Conservation (phyloP, 2,329 filamentous ascomycete genomes). For the Stagonosporopsis chrysanthemi region DNA sequence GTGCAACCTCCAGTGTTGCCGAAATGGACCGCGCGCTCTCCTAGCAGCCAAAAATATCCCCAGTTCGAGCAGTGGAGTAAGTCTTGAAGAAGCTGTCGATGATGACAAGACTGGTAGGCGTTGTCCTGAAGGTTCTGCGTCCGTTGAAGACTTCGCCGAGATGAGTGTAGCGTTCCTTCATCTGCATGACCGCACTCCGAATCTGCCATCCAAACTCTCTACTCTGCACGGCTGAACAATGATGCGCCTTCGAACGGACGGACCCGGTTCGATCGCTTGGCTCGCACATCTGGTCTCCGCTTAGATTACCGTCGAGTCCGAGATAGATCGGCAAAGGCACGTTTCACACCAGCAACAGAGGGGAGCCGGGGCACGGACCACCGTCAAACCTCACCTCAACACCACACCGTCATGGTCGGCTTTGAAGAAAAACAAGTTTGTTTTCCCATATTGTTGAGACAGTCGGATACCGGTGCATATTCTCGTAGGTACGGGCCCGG, state of each 20-base stretch:
- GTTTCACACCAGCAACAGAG: conserved; percentile 24
- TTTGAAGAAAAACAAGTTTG: not conserved
- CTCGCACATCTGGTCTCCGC: conserved; percentile 14
- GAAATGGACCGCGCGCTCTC: not conserved
- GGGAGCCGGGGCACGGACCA: conserved; percentile 22
- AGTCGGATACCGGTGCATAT: not conserved
- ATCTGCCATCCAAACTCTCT: conserved; percentile 1
- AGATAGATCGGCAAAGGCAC: conserved; percentile 19
- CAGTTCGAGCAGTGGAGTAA: conserved; percentile 1
- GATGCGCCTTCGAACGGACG: conserved; percentile 3
- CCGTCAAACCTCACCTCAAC: conserved; percentile 13
- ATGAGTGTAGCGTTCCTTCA: not conserved
- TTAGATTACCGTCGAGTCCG: conserved; percentile 26
- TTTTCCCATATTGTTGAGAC: not conserved
- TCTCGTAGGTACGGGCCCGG: not conserved
- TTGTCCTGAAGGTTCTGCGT: conserved; percentile 1
- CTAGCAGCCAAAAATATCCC: conserved; percentile 4
- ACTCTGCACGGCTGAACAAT: not conserved
- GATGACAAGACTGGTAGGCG: conserved; percentile 11
- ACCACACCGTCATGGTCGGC: conserved; percentile 12
- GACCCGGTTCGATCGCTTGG: conserved; percentile 34
- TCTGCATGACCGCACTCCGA: not conserved
- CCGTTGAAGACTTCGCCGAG: not conserved
- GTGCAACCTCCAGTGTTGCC: conserved; percentile 5
- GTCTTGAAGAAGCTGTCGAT: not conserved